phyloP scores from a whole-genome alignment of 2,329 filamentous ascomycete species.

The Neocucurbitaria cava region DNA sequence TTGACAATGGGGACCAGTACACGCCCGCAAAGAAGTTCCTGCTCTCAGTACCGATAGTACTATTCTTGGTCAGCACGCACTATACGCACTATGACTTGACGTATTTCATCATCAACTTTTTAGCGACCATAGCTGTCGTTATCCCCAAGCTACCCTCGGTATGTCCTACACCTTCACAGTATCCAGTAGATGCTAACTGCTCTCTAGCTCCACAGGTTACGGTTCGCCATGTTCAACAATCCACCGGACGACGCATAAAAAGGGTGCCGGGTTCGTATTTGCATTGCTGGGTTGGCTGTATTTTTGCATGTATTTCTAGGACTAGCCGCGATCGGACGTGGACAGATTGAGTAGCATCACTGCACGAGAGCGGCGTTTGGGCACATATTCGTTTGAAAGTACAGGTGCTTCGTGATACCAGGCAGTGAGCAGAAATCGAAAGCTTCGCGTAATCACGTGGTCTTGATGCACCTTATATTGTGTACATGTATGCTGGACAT shows the following conservation, averaged over 20 bases:
- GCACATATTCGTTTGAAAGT: constrained; percentile 9
- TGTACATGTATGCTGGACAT: neutral
- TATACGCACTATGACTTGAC: constrained; percentile 98
- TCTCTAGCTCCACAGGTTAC: constrained; percentile 48
- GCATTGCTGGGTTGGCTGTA: constrained; percentile 34
- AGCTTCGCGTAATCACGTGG: constrained; percentile 15
- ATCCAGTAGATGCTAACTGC: constrained; percentile 7
- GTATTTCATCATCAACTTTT: constrained; percentile 96
- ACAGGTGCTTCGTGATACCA: constrained; percentile 21
- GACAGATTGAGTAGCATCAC: constrained; percentile 40
- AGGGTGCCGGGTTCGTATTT: constrained; percentile 11
- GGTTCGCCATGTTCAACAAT: constrained; percentile 48
- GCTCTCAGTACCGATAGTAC: constrained; percentile 87
- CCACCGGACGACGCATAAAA: constrained; percentile 46
- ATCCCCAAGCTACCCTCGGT: constrained; percentile 97
- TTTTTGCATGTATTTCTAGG: constrained; percentile 47
- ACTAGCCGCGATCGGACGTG: constrained; percentile 25
- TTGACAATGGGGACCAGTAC: constrained; percentile 98
- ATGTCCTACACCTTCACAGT: constrained; percentile 54
- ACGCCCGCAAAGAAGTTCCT: constrained; percentile 99
- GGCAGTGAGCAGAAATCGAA: neutral
- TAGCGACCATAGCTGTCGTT: constrained; percentile 89
- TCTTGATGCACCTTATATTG: constrained; percentile 11
- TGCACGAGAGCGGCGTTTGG: constrained; percentile 36
- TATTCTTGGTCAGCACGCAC: constrained; percentile 96